Evolutionary conservation across 306 rosid genomes (phyloP), one percentile per base, ranked within the genome.

Genomic region (Mucuna pruriens): DNA sequence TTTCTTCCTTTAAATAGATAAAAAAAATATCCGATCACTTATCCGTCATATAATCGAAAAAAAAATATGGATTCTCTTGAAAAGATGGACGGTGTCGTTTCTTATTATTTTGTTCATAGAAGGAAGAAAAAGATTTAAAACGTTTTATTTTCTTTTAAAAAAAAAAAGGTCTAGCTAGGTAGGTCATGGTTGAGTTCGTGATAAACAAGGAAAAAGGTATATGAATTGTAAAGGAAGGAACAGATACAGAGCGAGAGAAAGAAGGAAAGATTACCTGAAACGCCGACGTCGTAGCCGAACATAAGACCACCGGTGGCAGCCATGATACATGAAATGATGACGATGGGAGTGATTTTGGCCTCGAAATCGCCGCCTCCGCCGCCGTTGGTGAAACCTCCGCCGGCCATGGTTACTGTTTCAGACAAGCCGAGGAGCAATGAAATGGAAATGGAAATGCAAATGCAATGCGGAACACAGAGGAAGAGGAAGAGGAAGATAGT

Each of bases 301-400:
- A 93, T 91, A 79, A 91, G 97, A 4, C 97, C 97, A 1, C 92
- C 97, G 63, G 96, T 93, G 76, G 97, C 92, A 0, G 97, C 97
- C 92, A 91, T 83, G 6, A 93, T 83, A 38, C 93, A 91, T 3
- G 92, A 93, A 17, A 91, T 84, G 19, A 93, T 64, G 78, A 93
- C 94, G 74, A 91, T 82, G 3, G 92, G 94, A 2, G 97, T 93
- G 85, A 93, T 88, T 86, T 91, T 93, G 0, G 97, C 96, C 82
- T 93, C 97, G 13, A 88, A 90, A 36, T 86, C 89, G 16, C 76
- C 86, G 77, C 82, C 58, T 0, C 75, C 34, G 8, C 82, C 72
- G 55, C n/a, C 2, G n/a, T 10, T 10, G 7, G 81, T 1, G 75
- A 90, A 82, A 11, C 91, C 92, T 76, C 90, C 94, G 6, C 84